Evolutionary conservation across 441 rosid species (phyloP).

Genomic region (Kokia cookei): DNA sequence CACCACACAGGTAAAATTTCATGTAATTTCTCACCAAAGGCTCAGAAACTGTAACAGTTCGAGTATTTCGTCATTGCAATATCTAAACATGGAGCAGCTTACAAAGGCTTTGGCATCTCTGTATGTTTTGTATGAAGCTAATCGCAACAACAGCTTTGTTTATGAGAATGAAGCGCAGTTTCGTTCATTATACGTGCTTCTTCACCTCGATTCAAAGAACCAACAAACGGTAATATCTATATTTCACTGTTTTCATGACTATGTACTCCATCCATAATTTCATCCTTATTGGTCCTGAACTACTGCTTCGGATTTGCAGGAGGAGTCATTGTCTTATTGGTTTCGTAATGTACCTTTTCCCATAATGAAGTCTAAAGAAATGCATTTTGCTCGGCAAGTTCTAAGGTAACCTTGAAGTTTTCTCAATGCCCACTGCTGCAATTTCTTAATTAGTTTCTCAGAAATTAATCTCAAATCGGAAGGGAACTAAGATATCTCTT

Average conservation of each 20-base stretch:
- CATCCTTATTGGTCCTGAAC: not conserved
- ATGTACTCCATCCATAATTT: slow-evolving; percentile 1
- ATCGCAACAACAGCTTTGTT: slow-evolving; percentile 29
- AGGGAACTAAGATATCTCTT: not conserved
- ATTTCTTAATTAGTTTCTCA: not conserved
- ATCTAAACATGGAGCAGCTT: slow-evolving; percentile 91
- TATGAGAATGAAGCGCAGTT: slow-evolving; percentile 65
- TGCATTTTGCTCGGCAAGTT: slow-evolving; percentile 65
- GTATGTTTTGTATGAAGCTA: slow-evolving; percentile 66
- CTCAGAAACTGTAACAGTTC: slow-evolving; percentile 38
- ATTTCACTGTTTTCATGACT: slow-evolving; percentile 10
- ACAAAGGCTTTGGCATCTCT: slow-evolving; percentile 62
- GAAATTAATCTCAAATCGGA: not conserved
- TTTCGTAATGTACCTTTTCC: slow-evolving; percentile 48
- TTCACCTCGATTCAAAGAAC: slow-evolving; percentile 58
- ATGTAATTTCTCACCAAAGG: slow-evolving; percentile 68
- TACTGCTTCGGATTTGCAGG: slow-evolving; percentile 37
- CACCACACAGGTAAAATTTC: slow-evolving; percentile 61
- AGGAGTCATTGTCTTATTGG: slow-evolving; percentile 83
- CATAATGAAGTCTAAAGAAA: slow-evolving; percentile 58
- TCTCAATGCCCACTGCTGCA: not conserved
- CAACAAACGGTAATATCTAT: slow-evolving; percentile 46
- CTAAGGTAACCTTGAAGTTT: slow-evolving; percentile 37
- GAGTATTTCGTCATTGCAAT: slow-evolving; percentile 47
- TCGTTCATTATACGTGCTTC: slow-evolving; percentile 74